Conservation (phyloP, 1,139 yeast genomes). For the Nakaseomyces kungkrabaensis region DNA sequence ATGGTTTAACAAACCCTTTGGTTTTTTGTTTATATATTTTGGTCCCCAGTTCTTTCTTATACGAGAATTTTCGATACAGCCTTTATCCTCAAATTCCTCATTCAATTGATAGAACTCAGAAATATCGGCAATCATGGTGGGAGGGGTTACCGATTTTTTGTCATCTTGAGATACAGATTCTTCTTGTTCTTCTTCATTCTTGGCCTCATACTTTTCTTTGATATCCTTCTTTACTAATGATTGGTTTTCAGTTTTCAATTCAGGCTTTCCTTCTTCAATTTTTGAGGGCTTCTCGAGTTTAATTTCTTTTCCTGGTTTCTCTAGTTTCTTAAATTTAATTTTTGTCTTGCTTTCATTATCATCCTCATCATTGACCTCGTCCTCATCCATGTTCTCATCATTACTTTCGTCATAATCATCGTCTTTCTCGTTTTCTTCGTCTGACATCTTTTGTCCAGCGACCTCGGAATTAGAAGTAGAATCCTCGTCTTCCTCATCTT, state of each 20-base stretch:
- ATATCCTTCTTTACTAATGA: neutral
- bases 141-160: conserved; percentile 31
- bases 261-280: no score
- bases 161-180: conserved; percentile 20
- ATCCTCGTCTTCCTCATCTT: conserved; percentile 8
- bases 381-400: conserved; percentile 4
- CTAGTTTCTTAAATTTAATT: neutral
- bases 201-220: conserved; percentile 6
- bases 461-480: conserved; percentile 7
- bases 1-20: conserved; percentile 75
- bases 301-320: neutral
- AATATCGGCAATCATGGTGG: conserved; percentile 41
- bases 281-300: neutral
- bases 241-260: no score
- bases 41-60: conserved; percentile 55
- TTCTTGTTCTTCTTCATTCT: conserved; percentile 8
- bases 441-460: no score
- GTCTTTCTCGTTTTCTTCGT: no score
- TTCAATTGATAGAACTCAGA: conserved; percentile 41
- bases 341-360: conserved; percentile 5
- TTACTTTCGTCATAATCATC: no score
- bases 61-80: conserved; percentile 46
- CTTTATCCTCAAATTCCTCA: conserved; percentile 45
- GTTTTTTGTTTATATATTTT: conserved; percentile 36
- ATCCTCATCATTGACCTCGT: conserved; percentile 2